Evolutionary conservation across 192 early-diverging fungal genomes (phyloP).

Genomic region (Spizellomyces sp.): DNA sequence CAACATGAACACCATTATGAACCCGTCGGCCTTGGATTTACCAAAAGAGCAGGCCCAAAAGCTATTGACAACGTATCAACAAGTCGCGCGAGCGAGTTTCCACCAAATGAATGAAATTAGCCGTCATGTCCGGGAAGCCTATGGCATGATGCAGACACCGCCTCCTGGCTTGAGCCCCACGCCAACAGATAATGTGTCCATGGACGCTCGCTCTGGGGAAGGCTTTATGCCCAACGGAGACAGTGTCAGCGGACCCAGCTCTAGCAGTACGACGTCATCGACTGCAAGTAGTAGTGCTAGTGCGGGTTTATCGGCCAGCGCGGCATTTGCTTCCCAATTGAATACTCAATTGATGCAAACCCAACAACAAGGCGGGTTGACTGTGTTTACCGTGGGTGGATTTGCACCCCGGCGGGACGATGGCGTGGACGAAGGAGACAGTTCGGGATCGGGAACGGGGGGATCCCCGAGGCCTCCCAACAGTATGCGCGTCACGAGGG

Average conservation of each 20-base stretch:
- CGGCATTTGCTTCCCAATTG: neutral
- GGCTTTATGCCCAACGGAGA: too few relatives aligned
- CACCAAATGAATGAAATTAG: constrained; percentile 35
- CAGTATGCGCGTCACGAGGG: constrained; percentile 30
- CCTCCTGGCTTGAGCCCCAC: neutral
- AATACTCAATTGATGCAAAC: neutral
- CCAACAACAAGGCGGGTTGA: constrained; percentile 18
- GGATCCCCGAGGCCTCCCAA: constrained; percentile 10
- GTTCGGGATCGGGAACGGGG: neutral
- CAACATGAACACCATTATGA: constrained; percentile 10
- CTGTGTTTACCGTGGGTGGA: constrained; percentile 33
- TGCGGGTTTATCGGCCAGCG: neutral
- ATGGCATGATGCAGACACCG: constrained; percentile 13
- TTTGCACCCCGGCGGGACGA: constrained; percentile 31
- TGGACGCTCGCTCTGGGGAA: neutral
- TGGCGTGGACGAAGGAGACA: neutral
- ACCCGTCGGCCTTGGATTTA: neutral
- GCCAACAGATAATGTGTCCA: neutral
- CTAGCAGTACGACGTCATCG: neutral
- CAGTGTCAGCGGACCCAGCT: neutral
- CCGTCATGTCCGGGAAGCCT: constrained; percentile 23
- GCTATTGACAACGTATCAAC: constrained; percentile 19
- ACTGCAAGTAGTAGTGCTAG: neutral
- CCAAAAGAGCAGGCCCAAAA: constrained; percentile 17
- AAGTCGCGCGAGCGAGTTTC: constrained; percentile 26